Conservation (phyloP, 805 yeast genomes). For the Blastobotrys mokoenaii region DNA sequence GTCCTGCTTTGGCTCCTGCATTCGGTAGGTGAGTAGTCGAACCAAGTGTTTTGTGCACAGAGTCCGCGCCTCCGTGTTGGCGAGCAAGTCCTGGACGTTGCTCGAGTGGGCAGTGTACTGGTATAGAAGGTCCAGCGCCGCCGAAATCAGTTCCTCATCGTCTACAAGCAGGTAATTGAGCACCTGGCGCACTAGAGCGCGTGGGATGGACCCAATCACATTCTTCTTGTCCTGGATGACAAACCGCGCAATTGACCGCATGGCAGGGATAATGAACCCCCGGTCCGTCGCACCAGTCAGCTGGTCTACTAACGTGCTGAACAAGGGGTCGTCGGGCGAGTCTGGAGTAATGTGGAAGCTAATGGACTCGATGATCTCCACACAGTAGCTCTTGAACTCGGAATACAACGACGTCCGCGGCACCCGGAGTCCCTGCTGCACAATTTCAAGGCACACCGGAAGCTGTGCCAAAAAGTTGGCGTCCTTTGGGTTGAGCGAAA, state of each 20-base stretch:
- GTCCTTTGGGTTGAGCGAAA: conserved; percentile 73
- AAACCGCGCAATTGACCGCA: conserved; percentile 73
- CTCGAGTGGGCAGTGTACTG: conserved; percentile 62
- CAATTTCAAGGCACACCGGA: conserved; percentile 38
- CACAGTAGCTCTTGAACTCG: conserved; percentile 57
- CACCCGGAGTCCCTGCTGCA: conserved; percentile 30
- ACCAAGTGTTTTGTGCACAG: conserved; percentile 45
- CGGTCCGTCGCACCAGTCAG: conserved; percentile 56
- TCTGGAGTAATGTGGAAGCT: conserved; percentile 77
- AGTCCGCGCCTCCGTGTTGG: conserved; percentile 20
- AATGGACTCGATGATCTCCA: conserved; percentile 79
- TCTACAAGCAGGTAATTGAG: conserved; percentile 51
- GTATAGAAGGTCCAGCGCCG: conserved; percentile 73
- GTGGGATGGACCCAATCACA: conserved; percentile 42
- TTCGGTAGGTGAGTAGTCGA: conserved; percentile 43
- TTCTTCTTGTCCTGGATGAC: conserved; percentile 55
- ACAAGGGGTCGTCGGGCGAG: conserved; percentile 58
- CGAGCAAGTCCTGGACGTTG: conserved; percentile 45
- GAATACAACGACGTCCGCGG: conserved; percentile 30
- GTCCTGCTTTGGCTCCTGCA: conserved; percentile 30
- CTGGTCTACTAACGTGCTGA: conserved; percentile 45
- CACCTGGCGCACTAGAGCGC: conserved; percentile 42
- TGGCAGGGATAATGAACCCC: conserved; percentile 53
- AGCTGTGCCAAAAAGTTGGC: conserved; percentile 59
- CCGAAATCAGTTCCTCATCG: conserved; percentile 62